Percentiles rank a stretch among this genome's conserved stretches.
These are phyloP conservation scores for Stachybotrys chlorohalonatus DNA, from an alignment of 2,329 filamentous ascomycete species.

Conservation along the genomic window DNA sequence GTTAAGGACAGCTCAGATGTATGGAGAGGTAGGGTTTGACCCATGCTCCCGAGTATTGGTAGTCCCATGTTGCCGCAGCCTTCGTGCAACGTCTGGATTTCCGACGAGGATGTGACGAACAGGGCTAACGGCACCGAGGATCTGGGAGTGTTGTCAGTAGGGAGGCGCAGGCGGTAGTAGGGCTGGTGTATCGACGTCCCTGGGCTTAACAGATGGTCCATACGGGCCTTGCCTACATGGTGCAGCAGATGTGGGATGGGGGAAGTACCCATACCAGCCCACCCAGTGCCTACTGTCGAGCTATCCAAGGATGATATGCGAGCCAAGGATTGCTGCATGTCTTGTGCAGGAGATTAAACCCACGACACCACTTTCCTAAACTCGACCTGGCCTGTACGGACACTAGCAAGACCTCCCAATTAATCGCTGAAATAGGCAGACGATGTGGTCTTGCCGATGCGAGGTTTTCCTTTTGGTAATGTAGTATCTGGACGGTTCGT, in stretches of 20 bases:
- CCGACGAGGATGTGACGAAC: not conserved
- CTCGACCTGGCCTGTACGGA: no score
- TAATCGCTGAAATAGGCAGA: no score
- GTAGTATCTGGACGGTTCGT: no score
- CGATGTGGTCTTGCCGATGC: no score
- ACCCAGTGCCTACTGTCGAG: constrained; percentile 10
- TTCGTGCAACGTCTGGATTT: not conserved
- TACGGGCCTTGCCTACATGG: not conserved
- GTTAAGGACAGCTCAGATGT: not conserved
- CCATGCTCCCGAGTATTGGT: not conserved
- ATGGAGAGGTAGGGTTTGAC: not conserved
- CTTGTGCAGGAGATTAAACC: constrained; percentile 9
- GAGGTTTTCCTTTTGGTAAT: no score
- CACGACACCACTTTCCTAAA: no score
- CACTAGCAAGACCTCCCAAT: no score
- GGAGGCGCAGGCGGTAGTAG: not conserved
- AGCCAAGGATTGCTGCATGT: constrained; percentile 15
- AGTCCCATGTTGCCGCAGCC: not conserved
- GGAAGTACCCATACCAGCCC: not conserved
- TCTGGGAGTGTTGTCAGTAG: not conserved
- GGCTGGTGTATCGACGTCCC: not conserved
- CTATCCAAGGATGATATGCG: constrained; percentile 16
- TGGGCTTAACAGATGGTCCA: not conserved
- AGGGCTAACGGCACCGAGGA: not conserved
- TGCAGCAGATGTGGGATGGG: not conserved